phyloP scores from a whole-genome alignment of 306 rosid genomes.

The Vachellia collinsii region DNA sequence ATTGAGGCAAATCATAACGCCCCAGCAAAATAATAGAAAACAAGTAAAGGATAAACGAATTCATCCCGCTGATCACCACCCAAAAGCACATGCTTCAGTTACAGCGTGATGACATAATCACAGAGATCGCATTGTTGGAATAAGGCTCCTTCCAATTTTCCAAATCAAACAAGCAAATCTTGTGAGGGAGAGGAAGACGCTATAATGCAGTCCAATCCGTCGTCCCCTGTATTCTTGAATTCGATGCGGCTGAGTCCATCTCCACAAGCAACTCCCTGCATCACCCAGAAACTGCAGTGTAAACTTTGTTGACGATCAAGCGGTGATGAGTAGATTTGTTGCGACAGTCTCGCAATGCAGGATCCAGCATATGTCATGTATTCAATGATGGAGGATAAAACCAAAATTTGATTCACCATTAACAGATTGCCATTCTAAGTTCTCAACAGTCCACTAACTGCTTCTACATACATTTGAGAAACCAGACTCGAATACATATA shows the following conservation, averaged over 20 bases:
- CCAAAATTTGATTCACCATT: too few species aligned
- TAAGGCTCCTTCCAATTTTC: not conserved
- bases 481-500: too few species aligned
- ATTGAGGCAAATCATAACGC: not conserved
- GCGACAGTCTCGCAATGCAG: not conserved
- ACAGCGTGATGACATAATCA: not conserved
- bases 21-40: not conserved
- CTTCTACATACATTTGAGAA: too few species aligned
- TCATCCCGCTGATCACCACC: too few species aligned
- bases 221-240: too few species aligned
- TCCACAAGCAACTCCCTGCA: too few species aligned
- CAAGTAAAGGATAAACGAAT: not conserved
- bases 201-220: not conserved
- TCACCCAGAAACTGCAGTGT: too few species aligned
- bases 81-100: too few species aligned
- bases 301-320: not conserved
- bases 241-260: too few species aligned
- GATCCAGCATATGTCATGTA: not conserved
- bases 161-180: not conserved
- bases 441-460: not conserved
- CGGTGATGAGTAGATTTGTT: not conserved
- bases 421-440: too few species aligned
- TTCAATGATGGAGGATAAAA: too few species aligned
- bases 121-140: too few species aligned
- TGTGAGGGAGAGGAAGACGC: not conserved